phyloP scores from a whole-genome alignment of 169 alveolate genomes.

The Plasmodium coatneyi region DNA sequence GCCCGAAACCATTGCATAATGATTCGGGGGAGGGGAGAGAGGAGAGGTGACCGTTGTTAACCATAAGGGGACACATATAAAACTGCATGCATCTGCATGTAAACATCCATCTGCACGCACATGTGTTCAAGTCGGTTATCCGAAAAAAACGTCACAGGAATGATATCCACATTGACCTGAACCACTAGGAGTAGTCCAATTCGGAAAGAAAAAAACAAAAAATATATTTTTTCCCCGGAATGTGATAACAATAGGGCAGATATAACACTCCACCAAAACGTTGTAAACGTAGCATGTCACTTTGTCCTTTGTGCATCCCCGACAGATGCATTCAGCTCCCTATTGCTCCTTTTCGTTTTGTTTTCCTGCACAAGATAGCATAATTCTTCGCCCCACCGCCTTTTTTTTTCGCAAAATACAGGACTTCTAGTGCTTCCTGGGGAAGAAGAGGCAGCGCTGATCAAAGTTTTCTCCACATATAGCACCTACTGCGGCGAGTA shows the following conservation, averaged over 20 bases:
- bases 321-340: not conserved
- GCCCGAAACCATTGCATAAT: not conserved
- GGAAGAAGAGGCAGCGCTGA: conserved; percentile 52
- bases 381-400: not conserved
- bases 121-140: not conserved
- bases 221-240: not conserved
- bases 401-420: conserved; percentile 3
- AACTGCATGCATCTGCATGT: not conserved
- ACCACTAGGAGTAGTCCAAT: not conserved
- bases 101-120: not conserved
- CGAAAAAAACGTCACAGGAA: not conserved
- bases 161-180: not conserved
- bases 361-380: not conserved
- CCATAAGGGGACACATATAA: not conserved
- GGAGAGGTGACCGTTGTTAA: not conserved
- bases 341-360: not conserved
- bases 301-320: not conserved
- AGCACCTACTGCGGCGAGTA: conserved; percentile 66
- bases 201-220: not conserved
- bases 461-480: conserved; percentile 44
- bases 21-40: not conserved
- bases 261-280: not conserved
- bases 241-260: not conserved
- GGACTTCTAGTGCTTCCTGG: conserved; percentile 48
- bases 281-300: not conserved